Percentiles rank a stretch among this genome's conserved stretches.
These are phyloP conservation scores for Arabidopsis arenosa DNA, from an alignment of 345 rosid species.

Conservation along the genomic window DNA sequence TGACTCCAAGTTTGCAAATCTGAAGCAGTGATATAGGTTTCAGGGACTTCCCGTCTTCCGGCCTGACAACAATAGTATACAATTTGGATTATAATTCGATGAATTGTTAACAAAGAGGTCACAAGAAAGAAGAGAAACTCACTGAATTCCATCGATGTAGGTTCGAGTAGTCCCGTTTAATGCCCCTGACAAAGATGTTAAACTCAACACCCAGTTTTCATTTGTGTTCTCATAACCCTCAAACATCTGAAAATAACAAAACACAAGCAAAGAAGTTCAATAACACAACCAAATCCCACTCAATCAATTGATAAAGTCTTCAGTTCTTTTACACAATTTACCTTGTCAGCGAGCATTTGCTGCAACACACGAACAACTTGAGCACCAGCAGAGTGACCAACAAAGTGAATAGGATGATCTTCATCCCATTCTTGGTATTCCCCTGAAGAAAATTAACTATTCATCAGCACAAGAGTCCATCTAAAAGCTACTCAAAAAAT, in stretches of 20 bases:
- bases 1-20: constrained; percentile 76
- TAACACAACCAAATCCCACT: constrained; percentile 12
- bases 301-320: neutral
- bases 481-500: neutral
- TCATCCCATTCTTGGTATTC: constrained; percentile 93
- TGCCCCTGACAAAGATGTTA: constrained; percentile 93
- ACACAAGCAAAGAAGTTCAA: constrained; percentile 25
- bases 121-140: constrained; percentile 43
- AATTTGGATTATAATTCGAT: constrained; percentile 3
- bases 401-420: constrained; percentile 93
- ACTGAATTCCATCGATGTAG: constrained; percentile 94
- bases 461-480: constrained; percentile 30
- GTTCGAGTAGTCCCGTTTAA: constrained; percentile 95
- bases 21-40: constrained; percentile 80
- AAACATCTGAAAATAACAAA: constrained; percentile 59
- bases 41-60: constrained; percentile 81
- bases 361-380: constrained; percentile 98
- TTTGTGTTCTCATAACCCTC: constrained; percentile 77
- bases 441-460: constrained; percentile 54
- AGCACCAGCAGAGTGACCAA: constrained; percentile 99
- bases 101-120: too few relatives aligned
- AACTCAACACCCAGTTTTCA: constrained; percentile 92
- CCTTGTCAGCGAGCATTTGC: constrained; percentile 98
- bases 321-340: constrained; percentile 25
- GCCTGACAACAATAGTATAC: constrained; percentile 51